Evolutionary conservation across 495 filamentous ascomycete genomes (phyloP).

Genomic region (Diplogelasinospora grovesii): DNA sequence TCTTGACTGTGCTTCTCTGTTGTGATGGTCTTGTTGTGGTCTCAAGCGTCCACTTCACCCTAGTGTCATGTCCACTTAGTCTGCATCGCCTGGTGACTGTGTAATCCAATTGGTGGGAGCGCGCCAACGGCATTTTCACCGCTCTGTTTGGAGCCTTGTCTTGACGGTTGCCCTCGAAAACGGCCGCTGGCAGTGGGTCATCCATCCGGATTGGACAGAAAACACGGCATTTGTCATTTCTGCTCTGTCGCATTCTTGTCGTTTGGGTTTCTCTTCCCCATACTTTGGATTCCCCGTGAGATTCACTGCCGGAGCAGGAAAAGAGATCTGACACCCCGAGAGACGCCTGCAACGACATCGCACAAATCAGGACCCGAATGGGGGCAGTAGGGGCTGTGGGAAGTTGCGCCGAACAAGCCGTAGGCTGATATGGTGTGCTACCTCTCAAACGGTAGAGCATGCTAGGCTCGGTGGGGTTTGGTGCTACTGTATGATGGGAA

Average conservation of each 20-base stretch:
- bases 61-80: too few relatives aligned
- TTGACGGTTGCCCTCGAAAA: too few relatives aligned
- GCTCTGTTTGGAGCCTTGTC: too few relatives aligned
- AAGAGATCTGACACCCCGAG: constrained; percentile 13
- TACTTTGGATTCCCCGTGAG: constrained; percentile 13
- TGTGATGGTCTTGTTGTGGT: too few relatives aligned
- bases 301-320: constrained; percentile 18
- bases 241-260: constrained; percentile 13
- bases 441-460: constrained; percentile 13
- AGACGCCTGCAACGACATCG: constrained; percentile 11
- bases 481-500: constrained; percentile 21
- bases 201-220: constrained; percentile 1
- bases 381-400: constrained; percentile 20
- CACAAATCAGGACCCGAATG: constrained; percentile 7
- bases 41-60: too few relatives aligned
- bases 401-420: constrained; percentile 44
- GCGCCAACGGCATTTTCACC: too few relatives aligned
- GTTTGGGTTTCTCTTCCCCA: too few relatives aligned
- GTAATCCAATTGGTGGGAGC: too few relatives aligned
- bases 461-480: constrained; percentile 21
- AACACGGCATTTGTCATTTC: constrained; percentile 23
- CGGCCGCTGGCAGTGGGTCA: too few relatives aligned
- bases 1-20: not conserved
- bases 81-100: too few relatives aligned
- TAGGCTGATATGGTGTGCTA: constrained; percentile 41